Evolutionary conservation across 2,329 filamentous ascomycete species (phyloP), one percentile per base, ranked within the genome.

Genomic region (Aspergillus ochraceoroseus): DNA sequence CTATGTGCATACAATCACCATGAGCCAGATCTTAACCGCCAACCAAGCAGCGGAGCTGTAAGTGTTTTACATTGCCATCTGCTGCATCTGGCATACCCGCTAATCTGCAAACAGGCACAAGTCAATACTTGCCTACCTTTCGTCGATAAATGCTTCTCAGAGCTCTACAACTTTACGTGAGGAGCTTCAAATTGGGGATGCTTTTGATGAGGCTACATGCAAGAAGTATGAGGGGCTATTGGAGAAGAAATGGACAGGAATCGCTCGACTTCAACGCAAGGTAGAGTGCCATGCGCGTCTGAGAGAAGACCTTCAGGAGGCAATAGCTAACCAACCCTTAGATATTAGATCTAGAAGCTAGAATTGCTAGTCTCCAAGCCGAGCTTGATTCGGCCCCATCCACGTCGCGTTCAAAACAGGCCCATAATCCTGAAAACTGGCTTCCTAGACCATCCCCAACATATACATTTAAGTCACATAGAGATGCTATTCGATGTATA

Each of bases 241-340:
- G 52, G 90, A 95, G 74, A 95, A 95, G 77, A 96, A 96, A 73
- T 96, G 90, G 90, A 96, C 89, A 12, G 92, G 87, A 57, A 85
- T 95, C 18, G 88, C 95, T 56, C 78, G 90, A 47, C 67, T 96
- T 64, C 90, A 96, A 69, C 95, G 95, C 68, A 96, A 95, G 84
- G 87, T 85, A 67, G 36, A 66, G 33, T 50, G 40, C 8, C 20
- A 14, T 29, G 11, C 7, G n/a, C 13, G 27, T 29, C 13, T 14
- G 28, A 14, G 19, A 22, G 7, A 22, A 8, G 13, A 19, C 5
- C 6, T 28, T n/a, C n/a, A n/a, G 18, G 29, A 4, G 13, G 7
- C 7, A 20, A 18, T 9, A 18, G 29, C 40, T 37, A 17, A 28
- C 13, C 26, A 32, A 30, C 13, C 11, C 25, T 19, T 56, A 94